Percentiles rank a stretch among this genome's conserved stretches.
phyloP scores from a whole-genome alignment of 1,284 basidiomycete genomes.

The Volvariella volvacea region DNA sequence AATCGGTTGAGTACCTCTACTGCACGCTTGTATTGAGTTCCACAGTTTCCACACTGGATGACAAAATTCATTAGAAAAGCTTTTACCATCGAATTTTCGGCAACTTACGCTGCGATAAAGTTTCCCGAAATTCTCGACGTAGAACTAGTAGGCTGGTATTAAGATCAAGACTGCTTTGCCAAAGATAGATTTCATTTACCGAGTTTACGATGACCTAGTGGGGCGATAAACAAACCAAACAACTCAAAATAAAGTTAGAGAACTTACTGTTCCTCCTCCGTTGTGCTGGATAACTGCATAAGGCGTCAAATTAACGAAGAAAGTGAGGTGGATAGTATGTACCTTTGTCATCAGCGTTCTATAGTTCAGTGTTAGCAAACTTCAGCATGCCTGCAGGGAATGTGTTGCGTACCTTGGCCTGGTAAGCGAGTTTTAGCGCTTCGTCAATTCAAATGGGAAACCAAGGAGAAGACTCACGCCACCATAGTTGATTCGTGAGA shows the following conservation, averaged over 20 bases:
- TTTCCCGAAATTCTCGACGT: slow-evolving; percentile 22
- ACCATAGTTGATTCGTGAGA: slow-evolving; percentile 29
- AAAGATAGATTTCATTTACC: slow-evolving; percentile 12
- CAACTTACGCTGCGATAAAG: slow-evolving; percentile 17
- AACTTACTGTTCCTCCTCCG: slow-evolving; percentile 23
- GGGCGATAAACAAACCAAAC: not conserved
- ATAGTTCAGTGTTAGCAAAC: not conserved
- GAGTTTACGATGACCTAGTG: slow-evolving; percentile 28
- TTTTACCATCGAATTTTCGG: not conserved
- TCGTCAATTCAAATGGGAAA: not conserved
- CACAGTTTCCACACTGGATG: slow-evolving; percentile 13
- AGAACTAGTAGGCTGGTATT: slow-evolving; percentile 14
- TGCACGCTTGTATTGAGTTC: slow-evolving; percentile 10
- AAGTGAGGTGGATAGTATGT: too few relatives aligned
- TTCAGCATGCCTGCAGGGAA: not conserved
- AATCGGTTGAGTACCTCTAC: slow-evolving; percentile 3
- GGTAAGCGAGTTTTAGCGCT: too few relatives aligned
- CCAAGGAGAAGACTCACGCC: slow-evolving; percentile 23
- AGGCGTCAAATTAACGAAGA: too few relatives aligned
- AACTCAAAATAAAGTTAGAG: not conserved
- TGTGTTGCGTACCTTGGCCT: slow-evolving; percentile 20
- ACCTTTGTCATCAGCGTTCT: slow-evolving; percentile 28
- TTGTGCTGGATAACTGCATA: slow-evolving; percentile 27
- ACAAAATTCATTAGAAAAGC: not conserved
- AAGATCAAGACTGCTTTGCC: not conserved